Evolutionary conservation across 2,329 filamentous ascomycete species (phyloP).

Genomic region (Exutisphaerella laricina): DNA sequence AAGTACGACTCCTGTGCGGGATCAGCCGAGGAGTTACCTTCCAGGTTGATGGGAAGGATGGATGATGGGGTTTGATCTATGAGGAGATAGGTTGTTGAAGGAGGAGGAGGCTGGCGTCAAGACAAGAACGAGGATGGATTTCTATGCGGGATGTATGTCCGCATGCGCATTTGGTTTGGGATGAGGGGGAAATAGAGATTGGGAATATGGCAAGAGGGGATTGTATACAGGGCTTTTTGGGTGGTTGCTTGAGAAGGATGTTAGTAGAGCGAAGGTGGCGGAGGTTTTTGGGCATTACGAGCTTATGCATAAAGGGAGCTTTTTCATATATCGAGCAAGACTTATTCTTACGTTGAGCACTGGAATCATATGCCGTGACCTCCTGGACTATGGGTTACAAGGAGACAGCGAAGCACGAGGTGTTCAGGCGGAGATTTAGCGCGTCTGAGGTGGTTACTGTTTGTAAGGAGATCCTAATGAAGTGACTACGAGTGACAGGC

Average conservation of each 20-base stretch:
- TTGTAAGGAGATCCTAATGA: no score
- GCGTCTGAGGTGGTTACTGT: no score
- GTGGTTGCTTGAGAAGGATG: constrained; percentile 32
- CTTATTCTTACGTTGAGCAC: no score
- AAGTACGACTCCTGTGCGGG: constrained; percentile 28
- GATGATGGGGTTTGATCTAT: constrained; percentile 48
- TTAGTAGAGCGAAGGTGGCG: constrained; percentile 6
- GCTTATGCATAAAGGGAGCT: no score
- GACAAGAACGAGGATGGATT: constrained; percentile 43
- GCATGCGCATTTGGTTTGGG: constrained; percentile 38
- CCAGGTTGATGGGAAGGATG: constrained; percentile 48
- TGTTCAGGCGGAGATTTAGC: no score
- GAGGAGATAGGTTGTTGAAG: no score
- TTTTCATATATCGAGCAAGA: no score
- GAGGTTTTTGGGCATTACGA: no score
- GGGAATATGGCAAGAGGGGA: constrained; percentile 28
- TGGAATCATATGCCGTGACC: no score
- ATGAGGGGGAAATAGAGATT: constrained; percentile 29
- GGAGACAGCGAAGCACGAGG: no score
- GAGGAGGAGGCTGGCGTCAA: constrained; percentile 42
- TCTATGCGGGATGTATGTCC: constrained; percentile 40
- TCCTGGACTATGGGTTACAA: no score
- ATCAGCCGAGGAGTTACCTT: constrained; percentile 46
- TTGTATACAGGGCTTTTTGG: constrained; percentile 31
- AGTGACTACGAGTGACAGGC: no score